Base-by-base conservation (phyloP, 768 basidiomycete genomes). In the Leccinum variicolor region DNA sequence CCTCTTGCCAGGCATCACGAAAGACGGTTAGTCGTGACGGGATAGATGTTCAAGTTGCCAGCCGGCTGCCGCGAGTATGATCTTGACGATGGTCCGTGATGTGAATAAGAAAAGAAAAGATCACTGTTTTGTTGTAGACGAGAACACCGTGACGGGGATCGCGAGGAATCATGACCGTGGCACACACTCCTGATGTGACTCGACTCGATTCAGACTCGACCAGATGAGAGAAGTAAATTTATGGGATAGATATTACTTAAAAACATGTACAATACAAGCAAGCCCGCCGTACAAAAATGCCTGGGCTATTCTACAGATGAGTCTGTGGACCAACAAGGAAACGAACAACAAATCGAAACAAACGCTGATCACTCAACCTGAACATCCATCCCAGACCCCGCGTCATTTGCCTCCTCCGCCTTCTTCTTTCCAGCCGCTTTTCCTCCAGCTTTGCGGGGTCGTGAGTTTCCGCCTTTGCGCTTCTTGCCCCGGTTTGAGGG, bases 1-100 rank as follows among this genome's bases (percentile, higher is more conserved):
- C 58, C 31, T 92, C 78, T 92, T 93, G 58, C 11, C 31, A 31
- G 85, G 78, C 89, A 90, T 90, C 46, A 53, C 21, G 29, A 45
- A 45, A 25, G 31, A 19, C 19, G 41, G 41, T 11, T 43, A 19
- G 19, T 5, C 41, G 41, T 39, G n/a, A 41, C 39, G 17, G n/a
- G 9, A 19, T 19, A 34, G 15, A 29, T 5, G 50, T 43, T 49
- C n/a, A 29, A 34, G 43, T 25, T 25, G 46, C 48, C 39, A 57
- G 23, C 23, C 31, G 31, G 31, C 31, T 31, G 13, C 31, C 25
- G 6, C n/a, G n/a, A 39, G 34, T 26, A 50, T 21, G 46, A 19
- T 55, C 9, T 53, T 45, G 52, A 45, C 21, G 19, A 25, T 41
- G 21, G 49, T 29, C 45, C 21, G 49, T 34, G 43, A 51, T 34